Percentiles rank a stretch among this genome's conserved stretches.
phyloP scores from a whole-genome alignment of 2,329 filamentous ascomycete species.

The Diplodia corticola region DNA sequence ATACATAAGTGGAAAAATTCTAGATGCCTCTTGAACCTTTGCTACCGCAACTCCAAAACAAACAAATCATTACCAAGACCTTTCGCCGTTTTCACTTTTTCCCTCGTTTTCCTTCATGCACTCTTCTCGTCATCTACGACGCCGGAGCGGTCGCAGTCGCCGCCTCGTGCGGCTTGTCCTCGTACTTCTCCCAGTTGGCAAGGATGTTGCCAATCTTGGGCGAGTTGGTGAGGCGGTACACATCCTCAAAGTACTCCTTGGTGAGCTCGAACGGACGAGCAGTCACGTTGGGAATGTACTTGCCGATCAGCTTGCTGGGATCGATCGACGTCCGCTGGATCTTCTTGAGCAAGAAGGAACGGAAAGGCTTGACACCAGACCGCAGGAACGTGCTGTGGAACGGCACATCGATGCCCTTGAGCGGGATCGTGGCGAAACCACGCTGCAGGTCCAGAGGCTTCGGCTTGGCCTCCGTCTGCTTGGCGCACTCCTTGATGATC shows the following conservation, averaged over 20 bases:
- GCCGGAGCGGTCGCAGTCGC: conserved; percentile 21
- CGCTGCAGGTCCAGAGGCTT: conserved; percentile 86
- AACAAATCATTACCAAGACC: conserved; percentile 1
- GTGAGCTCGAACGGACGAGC: conserved; percentile 92
- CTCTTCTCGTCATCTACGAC: background rate
- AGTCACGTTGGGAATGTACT: conserved; percentile 99
- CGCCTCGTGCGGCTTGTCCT: conserved; percentile 41
- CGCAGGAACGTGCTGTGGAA: conserved; percentile 99
- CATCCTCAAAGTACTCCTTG: conserved; percentile 99
- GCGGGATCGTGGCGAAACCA: conserved; percentile 94
- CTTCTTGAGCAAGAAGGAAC: conserved; percentile 98
- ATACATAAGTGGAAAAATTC: conserved; percentile 10
- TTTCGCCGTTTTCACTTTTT: conserved; percentile 12
- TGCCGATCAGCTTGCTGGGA: conserved; percentile 92
- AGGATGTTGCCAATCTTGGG: conserved; percentile 74
- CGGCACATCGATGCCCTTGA: conserved; percentile 95
- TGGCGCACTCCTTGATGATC: conserved; percentile 86
- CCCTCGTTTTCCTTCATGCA: background rate
- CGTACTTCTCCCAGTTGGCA: conserved; percentile 68
- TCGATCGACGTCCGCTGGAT: conserved; percentile 99
- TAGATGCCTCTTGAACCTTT: background rate
- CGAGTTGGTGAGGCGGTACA: conserved; percentile 87
- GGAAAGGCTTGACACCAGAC: conserved; percentile 98
- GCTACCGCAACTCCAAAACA: conserved; percentile 3
- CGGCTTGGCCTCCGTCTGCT: conserved; percentile 86